A percentile compares a stretch with the other conserved stretches of the same genome.
phyloP scores from a whole-genome alignment of 2,329 filamentous ascomycete species.

The Gnomoniopsis sp. region DNA sequence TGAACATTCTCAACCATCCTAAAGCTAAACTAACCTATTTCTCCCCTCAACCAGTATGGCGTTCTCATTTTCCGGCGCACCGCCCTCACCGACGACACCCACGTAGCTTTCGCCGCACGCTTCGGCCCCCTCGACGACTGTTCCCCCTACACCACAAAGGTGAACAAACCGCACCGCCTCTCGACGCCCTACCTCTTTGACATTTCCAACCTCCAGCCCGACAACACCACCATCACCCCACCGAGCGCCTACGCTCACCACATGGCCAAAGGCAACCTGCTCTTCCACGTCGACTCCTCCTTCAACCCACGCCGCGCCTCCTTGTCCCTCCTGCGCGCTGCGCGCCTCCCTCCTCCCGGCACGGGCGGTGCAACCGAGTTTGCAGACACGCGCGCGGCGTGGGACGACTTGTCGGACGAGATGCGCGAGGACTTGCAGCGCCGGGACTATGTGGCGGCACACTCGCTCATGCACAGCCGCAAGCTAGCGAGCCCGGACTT shows the following conservation, averaged over 20 bases:
- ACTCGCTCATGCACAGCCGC: constrained; percentile 32
- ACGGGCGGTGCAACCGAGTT: constrained; percentile 12
- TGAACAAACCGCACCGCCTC: constrained; percentile 1
- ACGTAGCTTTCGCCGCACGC: constrained; percentile 5
- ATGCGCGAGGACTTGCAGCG: not conserved
- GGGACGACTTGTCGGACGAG: constrained; percentile 7
- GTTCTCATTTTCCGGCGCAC: constrained; percentile 12
- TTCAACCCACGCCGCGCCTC: constrained; percentile 10
- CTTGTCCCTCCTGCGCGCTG: constrained; percentile 11
- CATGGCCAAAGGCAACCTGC: constrained; percentile 8
- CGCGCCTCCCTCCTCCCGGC: constrained; percentile 7
- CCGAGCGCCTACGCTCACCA: not conserved
- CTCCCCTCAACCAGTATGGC: constrained; percentile 5
- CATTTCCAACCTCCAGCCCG: constrained; percentile 11
- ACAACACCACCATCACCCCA: constrained; percentile 3
- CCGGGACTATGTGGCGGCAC: constrained; percentile 17
- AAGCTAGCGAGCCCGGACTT: constrained; percentile 32
- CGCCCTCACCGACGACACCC: constrained; percentile 2
- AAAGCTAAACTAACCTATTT: not conserved
- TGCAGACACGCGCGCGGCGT: constrained; percentile 12
- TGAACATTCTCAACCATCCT: too few species aligned
- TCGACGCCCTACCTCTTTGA: constrained; percentile 8
- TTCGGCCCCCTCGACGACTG: constrained; percentile 12
- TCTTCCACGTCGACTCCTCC: constrained; percentile 11
- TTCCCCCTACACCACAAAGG: constrained; percentile 1